Conservation (phyloP, 2,329 filamentous ascomycete species). For the Microsporum canis region DNA sequence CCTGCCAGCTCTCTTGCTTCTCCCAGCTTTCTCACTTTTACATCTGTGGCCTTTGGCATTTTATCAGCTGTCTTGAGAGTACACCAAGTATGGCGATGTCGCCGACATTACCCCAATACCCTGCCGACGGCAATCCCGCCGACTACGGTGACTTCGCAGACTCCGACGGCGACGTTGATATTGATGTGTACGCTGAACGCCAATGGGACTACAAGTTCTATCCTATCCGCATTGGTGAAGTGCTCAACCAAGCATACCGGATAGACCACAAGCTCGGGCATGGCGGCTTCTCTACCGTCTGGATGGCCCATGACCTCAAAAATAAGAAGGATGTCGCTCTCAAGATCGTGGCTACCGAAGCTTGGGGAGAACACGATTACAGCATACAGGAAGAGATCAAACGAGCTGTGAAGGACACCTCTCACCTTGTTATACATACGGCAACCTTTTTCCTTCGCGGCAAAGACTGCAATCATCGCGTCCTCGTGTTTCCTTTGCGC, state of each 20-base stretch:
- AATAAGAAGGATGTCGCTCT: slow-evolving; percentile 7
- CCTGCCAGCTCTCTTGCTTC: too few species aligned
- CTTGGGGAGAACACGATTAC: slow-evolving; percentile 6
- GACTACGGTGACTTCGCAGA: slow-evolving; percentile 10
- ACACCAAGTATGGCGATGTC: not conserved
- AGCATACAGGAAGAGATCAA: slow-evolving; percentile 6
- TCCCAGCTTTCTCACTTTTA: too few species aligned
- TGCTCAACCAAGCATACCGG: slow-evolving; percentile 7
- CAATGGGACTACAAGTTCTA: not conserved
- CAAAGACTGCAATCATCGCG: not conserved
- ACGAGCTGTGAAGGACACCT: slow-evolving; percentile 3
- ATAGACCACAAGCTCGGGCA: slow-evolving; percentile 8
- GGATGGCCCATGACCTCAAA: slow-evolving; percentile 8
- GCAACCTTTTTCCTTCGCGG: slow-evolving; percentile 1
- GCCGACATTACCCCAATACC: slow-evolving; percentile 1
- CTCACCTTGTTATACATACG: slow-evolving; percentile 6
- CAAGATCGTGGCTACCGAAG: slow-evolving; percentile 5
- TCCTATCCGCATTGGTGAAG: slow-evolving; percentile 8
- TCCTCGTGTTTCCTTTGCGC: slow-evolving; percentile 2
- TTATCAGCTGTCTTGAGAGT: not conserved
- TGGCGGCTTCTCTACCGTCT: slow-evolving; percentile 10
- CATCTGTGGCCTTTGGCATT: too few species aligned
- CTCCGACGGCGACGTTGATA: slow-evolving; percentile 7
- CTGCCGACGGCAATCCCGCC: not conserved
- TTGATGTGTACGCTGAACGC: not conserved